These are phyloP conservation scores for Emmonsia crescens DNA, from an alignment of 2,329 filamentous ascomycete genomes.

Conservation along the genomic window DNA sequence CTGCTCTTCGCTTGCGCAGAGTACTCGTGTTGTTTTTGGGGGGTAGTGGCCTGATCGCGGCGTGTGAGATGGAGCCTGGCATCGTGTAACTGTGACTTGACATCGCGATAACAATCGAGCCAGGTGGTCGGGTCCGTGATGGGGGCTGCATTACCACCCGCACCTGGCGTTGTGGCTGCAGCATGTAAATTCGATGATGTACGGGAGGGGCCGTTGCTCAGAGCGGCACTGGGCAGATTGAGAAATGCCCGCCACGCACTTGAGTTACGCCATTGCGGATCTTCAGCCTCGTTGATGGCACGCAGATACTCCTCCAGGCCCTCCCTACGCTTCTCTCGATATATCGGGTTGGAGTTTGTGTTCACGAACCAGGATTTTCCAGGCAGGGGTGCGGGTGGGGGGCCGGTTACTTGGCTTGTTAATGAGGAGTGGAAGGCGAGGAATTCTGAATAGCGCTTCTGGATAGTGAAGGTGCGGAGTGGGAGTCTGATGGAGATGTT, in stretches of 20 bases:
- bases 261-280: constrained; percentile 48
- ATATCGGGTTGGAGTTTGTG: constrained; percentile 44
- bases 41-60: constrained; percentile 48
- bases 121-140: constrained; percentile 47
- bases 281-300: constrained; percentile 45
- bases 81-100: constrained; percentile 51
- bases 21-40: constrained; percentile 52
- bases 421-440: constrained; percentile 43
- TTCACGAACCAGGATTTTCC: constrained; percentile 51
- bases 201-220: constrained; percentile 22
- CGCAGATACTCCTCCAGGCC: constrained; percentile 49
- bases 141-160: constrained; percentile 21
- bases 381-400: constrained; percentile 46
- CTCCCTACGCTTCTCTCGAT: constrained; percentile 47
- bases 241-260: constrained; percentile 49
- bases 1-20: constrained; percentile 50
- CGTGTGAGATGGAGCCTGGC: constrained; percentile 48
- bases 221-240: constrained; percentile 39
- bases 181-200: constrained; percentile 31
- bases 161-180: constrained; percentile 31
- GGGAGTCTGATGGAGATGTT: constrained; percentile 51
- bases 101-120: constrained; percentile 50
- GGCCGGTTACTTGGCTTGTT: constrained; percentile 37
- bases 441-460: constrained; percentile 58
- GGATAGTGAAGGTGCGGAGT: constrained; percentile 46